These are phyloP conservation scores for Flaveria trinervia DNA, from an alignment of 129 eudicot genomes.

Conservation along the genomic window DNA sequence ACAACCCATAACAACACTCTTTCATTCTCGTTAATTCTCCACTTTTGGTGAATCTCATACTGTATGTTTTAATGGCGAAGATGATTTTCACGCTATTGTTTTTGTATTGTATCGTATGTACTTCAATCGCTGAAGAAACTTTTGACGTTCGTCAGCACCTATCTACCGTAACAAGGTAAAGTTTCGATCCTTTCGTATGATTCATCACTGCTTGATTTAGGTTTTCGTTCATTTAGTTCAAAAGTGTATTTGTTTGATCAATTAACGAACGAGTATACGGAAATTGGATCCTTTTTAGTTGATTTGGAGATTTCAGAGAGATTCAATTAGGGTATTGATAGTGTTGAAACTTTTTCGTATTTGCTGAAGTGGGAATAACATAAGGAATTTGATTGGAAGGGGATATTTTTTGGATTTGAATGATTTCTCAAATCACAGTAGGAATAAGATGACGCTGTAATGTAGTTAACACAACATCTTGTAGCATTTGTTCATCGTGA, in stretches of 20 bases:
- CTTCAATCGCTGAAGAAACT: conserved; percentile 40
- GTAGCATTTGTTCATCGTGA: neutral
- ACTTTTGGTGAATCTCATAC: conserved; percentile 27
- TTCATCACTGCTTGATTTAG: conserved; percentile 3
- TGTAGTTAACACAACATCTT: neutral
- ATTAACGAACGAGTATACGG: neutral
- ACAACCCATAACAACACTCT: too few species aligned
- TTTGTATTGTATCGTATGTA: neutral
- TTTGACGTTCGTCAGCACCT: conserved; percentile 82
- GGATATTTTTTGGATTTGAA: neutral
- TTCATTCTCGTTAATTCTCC: neutral
- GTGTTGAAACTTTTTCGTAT: neutral
- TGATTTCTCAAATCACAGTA: neutral
- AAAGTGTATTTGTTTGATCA: neutral
- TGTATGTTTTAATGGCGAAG: conserved; percentile 29
- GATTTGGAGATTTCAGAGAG: neutral
- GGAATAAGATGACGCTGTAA: neutral
- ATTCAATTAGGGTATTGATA: conserved; percentile 3
- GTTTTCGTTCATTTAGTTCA: neutral
- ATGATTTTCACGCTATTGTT: conserved; percentile 5
- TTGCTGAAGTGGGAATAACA: neutral
- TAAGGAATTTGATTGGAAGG: neutral
- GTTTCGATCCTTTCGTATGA: conserved; percentile 4
- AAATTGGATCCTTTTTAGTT: neutral
- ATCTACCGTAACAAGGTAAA: conserved; percentile 69